Percentiles rank a stretch among this genome's conserved stretches.
Conservation (phyloP, 208 protist species). For the Endotrypanum monterogeii region DNA sequence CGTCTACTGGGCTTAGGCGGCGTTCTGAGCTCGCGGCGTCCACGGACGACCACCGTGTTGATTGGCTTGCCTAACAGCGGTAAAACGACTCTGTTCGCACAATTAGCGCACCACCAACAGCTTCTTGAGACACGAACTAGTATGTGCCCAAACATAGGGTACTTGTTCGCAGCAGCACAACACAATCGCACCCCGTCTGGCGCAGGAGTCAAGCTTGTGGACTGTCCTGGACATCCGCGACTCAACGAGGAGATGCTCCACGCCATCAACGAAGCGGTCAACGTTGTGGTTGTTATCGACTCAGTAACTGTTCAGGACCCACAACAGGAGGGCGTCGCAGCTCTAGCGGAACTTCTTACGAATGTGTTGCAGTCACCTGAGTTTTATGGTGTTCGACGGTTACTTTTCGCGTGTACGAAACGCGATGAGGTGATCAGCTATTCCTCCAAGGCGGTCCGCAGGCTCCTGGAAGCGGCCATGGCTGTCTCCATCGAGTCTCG, state of each 20-base stretch:
- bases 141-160: conserved; percentile 62
- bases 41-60: conserved; percentile 39
- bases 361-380: conserved; percentile 60
- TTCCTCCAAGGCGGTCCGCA: conserved; percentile 66
- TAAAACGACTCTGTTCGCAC: conserved; percentile 81
- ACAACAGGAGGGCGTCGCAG: conserved; percentile 62
- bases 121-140: conserved; percentile 52
- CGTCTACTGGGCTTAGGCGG: conserved; percentile 14
- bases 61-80: conserved; percentile 69
- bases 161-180: conserved; percentile 7
- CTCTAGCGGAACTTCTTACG: conserved; percentile 74
- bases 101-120: conserved; percentile 37
- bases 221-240: conserved; percentile 82
- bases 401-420: conserved; percentile 83
- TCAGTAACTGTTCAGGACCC: conserved; percentile 77
- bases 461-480: conserved; percentile 75
- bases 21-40: conserved; percentile 10
- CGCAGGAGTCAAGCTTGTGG: conserved; percentile 41
- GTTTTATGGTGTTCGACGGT: conserved; percentile 62
- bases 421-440: conserved; percentile 87
- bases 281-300: conserved; percentile 78
- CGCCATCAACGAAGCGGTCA: conserved; percentile 48
- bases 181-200: not conserved
- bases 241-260: conserved; percentile 52
- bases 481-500: conserved; percentile 46